These are phyloP conservation scores for Catunica adiposa DNA, from an alignment of 2,329 filamentous ascomycete species.

Conservation along the genomic window DNA sequence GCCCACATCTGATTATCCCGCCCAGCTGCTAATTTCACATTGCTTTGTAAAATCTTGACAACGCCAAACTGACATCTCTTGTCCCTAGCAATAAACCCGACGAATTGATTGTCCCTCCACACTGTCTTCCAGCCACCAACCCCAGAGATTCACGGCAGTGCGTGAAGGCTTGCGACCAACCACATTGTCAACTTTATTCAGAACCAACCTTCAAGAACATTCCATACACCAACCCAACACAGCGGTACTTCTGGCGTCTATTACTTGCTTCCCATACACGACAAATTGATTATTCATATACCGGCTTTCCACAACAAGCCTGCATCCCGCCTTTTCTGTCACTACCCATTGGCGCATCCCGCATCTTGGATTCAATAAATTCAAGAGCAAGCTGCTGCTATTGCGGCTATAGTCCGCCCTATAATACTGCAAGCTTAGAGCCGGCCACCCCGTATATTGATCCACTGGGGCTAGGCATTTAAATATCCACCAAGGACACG, in stretches of 20 bases:
- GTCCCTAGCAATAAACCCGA: not conserved
- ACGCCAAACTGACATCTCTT: not conserved
- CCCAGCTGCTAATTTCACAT: not conserved
- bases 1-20: not conserved
- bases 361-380: not conserved
- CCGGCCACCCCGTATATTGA: not conserved
- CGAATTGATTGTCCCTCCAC: not conserved
- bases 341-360: not conserved
- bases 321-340: not conserved
- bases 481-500: not conserved
- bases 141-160: no score
- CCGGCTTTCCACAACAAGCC: not conserved
- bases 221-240: no score
- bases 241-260: no score
- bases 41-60: not conserved
- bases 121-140: not conserved
- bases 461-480: not conserved
- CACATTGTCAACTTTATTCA: no score
- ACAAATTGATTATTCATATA: not conserved
- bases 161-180: no score
- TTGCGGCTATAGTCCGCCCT: not conserved
- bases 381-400: not conserved
- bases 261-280: no score
- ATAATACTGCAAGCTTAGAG: not conserved
- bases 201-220: no score